Conservation (phyloP, 1,284 basidiomycete species). For the Sporisorium graminicola region DNA sequence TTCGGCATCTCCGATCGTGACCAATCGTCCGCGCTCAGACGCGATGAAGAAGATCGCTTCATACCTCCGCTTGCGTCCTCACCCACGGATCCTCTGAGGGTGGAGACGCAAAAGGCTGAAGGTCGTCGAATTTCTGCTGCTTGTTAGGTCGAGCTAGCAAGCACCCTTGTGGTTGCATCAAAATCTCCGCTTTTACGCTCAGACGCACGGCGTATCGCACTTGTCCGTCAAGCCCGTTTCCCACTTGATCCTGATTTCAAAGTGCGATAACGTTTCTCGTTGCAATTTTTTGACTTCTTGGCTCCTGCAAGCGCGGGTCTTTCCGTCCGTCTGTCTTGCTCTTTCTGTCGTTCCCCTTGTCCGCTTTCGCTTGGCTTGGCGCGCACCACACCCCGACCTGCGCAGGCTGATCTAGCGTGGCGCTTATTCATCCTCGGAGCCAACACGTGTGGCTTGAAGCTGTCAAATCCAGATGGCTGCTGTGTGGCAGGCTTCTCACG, state of each 20-base stretch:
- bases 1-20: too few relatives aligned
- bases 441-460: background rate
- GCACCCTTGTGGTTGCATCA: background rate
- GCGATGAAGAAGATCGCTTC: background rate
- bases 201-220: background rate
- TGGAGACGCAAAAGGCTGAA: too few relatives aligned
- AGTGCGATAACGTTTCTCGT: background rate
- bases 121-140: background rate
- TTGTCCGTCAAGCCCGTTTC: slow-evolving; percentile 21
- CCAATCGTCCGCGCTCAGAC: too few relatives aligned
- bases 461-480: too few relatives aligned
- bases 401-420: background rate
- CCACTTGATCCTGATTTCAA: slow-evolving; percentile 17
- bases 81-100: background rate
- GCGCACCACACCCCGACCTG: background rate
- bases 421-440: background rate
- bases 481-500: background rate
- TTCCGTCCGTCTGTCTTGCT: background rate
- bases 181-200: background rate
- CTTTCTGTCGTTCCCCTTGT: background rate
- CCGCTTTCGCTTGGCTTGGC: too few relatives aligned
- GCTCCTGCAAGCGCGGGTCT: background rate
- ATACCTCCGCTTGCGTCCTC: too few relatives aligned
- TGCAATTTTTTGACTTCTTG: background rate
- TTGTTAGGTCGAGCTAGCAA: background rate